These are phyloP conservation scores for Ophiostoma australiae DNA, from an alignment of 2,329 filamentous ascomycete species.

Conservation along the genomic window DNA sequence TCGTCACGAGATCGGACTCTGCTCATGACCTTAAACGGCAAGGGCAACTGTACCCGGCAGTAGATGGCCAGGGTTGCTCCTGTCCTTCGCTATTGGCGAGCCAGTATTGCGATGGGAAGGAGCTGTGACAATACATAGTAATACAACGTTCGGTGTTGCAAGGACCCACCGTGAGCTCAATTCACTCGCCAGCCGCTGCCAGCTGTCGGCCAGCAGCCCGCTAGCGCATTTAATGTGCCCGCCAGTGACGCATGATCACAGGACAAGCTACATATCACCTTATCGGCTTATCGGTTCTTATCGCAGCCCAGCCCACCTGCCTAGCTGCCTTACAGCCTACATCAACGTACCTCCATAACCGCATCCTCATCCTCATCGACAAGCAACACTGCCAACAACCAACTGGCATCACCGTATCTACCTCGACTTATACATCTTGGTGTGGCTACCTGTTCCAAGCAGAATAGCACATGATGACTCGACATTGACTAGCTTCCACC, in stretches of 20 bases:
- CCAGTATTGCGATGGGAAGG: neutral
- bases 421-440: neutral
- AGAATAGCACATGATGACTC: neutral
- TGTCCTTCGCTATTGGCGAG: neutral
- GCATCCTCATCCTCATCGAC: neutral
- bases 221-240: slow-evolving; percentile 4
- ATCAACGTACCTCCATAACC: neutral
- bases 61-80: neutral
- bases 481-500: neutral
- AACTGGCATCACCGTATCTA: neutral
- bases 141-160: neutral
- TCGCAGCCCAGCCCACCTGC: slow-evolving; percentile 11
- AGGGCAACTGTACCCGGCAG: neutral
- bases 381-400: neutral
- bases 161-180: neutral
- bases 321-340: slow-evolving; percentile 2
- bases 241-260: slow-evolving; percentile 16
- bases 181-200: slow-evolving; percentile 8
- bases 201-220: neutral
- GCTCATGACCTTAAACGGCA: neutral
- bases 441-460: neutral
- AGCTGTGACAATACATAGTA: neutral
- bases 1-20: neutral
- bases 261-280: neutral
- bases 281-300: slow-evolving; percentile 6